phyloP scores from a whole-genome alignment of 768 basidiomycete species.

The Rhizopogon roseolus region DNA sequence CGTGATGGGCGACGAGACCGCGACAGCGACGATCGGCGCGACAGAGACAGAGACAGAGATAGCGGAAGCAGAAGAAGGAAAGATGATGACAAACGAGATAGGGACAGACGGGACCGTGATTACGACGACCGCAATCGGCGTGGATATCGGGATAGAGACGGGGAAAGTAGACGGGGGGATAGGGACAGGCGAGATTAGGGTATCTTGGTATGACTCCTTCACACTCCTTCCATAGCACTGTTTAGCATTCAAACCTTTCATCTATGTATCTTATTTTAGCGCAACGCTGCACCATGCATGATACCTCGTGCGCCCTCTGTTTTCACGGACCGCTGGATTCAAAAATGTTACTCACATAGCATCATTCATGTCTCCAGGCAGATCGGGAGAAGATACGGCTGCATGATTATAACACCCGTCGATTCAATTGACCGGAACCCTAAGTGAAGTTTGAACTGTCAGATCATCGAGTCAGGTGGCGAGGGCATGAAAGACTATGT shows the following conservation, averaged over 20 bases:
- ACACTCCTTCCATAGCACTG: not conserved
- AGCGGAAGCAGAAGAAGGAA: conserved; percentile 25
- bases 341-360: no score
- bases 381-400: no score
- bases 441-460: no score
- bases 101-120: conserved; percentile 28
- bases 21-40: conserved; percentile 27
- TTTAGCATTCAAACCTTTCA: not conserved
- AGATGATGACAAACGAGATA: conserved; percentile 20
- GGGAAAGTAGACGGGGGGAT: conserved; percentile 10
- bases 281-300: no score
- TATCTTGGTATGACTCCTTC: not conserved
- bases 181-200: not conserved
- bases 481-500: no score
- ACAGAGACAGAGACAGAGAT: conserved; percentile 5
- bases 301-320: not conserved
- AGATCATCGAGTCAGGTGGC: no score
- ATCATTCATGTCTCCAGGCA: no score
- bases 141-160: not conserved
- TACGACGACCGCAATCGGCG: conserved; percentile 11
- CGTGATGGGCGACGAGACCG: conserved; percentile 22
- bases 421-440: no score
- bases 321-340: no score
- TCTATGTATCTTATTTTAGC: not conserved
- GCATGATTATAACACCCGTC: no score